Conservation (phyloP, 257 asterid genomes). For the Sherardia arvensis region DNA sequence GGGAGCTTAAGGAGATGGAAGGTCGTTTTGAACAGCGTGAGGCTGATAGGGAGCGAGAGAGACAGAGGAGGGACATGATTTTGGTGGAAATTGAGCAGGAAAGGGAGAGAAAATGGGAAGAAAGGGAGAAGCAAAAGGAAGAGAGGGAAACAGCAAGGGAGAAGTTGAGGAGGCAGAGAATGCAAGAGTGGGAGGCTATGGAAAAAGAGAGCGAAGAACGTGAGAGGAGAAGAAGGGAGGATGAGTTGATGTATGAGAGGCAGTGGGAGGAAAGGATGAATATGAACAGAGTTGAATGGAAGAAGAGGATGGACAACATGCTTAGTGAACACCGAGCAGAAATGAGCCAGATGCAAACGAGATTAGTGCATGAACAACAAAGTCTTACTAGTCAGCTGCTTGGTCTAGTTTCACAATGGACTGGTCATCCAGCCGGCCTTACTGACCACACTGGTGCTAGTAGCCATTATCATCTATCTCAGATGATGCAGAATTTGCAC, state of each 20-base stretch:
- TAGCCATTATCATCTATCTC: constrained; percentile 73
- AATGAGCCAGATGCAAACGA: constrained; percentile 73
- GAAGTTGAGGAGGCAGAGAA: constrained; percentile 51
- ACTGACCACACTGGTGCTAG: constrained; percentile 75
- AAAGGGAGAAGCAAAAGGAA: constrained; percentile 53
- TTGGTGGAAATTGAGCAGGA: constrained; percentile 53
- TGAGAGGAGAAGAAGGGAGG: constrained; percentile 62
- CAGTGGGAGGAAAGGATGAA: constrained; percentile 76
- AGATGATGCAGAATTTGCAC: constrained; percentile 93
- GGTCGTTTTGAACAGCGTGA: constrained; percentile 65
- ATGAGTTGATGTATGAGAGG: constrained; percentile 45
- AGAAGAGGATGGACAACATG: constrained; percentile 72
- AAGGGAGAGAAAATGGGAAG: constrained; percentile 52
- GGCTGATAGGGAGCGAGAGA: constrained; percentile 55
- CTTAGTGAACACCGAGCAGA: constrained; percentile 68
- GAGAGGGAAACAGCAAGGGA: constrained; percentile 38
- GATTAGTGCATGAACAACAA: constrained; percentile 85
- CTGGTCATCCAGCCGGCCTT: constrained; percentile 60
- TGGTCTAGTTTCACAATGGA: constrained; percentile 86
- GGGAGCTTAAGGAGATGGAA: constrained; percentile 67
- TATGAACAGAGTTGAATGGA: constrained; percentile 72
- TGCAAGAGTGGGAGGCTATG: constrained; percentile 70
- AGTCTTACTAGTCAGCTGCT: constrained; percentile 69
- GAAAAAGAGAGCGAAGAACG: constrained; percentile 70
- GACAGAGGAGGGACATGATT: constrained; percentile 56